A percentile compares a stretch with the other conserved stretches of the same genome.
phyloP scores from a whole-genome alignment of 1,284 basidiomycete genomes.

The Takashimella koratensis region DNA sequence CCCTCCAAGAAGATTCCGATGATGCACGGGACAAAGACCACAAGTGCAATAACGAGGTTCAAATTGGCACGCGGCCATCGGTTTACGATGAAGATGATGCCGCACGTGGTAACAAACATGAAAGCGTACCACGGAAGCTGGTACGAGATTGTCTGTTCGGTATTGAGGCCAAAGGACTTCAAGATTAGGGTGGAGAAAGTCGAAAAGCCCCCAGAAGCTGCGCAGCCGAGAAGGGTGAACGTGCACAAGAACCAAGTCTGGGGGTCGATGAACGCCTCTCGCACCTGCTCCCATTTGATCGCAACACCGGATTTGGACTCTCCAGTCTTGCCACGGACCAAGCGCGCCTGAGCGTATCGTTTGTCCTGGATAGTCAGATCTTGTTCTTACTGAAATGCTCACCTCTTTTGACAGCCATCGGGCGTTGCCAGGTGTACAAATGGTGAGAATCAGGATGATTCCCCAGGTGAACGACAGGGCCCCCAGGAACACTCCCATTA shows the following conservation, averaged over 20 bases:
- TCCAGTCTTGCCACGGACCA: slow-evolving; percentile 16
- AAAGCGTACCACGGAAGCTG: slow-evolving; percentile 32
- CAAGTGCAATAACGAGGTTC: slow-evolving; percentile 3
- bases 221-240: slow-evolving; percentile 8
- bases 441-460: slow-evolving; percentile 6
- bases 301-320: slow-evolving; percentile 14
- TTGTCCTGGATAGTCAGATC: too few relatives aligned
- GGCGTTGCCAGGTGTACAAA: slow-evolving; percentile 10
- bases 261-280: slow-evolving; percentile 18
- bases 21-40: background rate
- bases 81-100: slow-evolving; percentile 30
- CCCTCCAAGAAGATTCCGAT: background rate
- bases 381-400: too few relatives aligned
- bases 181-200: slow-evolving; percentile 25
- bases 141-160: slow-evolving; percentile 17
- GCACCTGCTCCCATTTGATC: slow-evolving; percentile 13
- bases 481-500: slow-evolving; percentile 15
- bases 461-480: slow-evolving; percentile 15
- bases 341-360: slow-evolving; percentile 13
- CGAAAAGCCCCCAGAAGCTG: slow-evolving; percentile 13
- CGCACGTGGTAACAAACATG: slow-evolving; percentile 8
- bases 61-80: background rate
- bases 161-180: slow-evolving; percentile 15
- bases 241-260: slow-evolving; percentile 16
- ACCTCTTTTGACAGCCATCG: slow-evolving; percentile 13